Base-by-base conservation (phyloP, 2,329 filamentous ascomycete species). In the Coleophoma eucalyptorum region DNA sequence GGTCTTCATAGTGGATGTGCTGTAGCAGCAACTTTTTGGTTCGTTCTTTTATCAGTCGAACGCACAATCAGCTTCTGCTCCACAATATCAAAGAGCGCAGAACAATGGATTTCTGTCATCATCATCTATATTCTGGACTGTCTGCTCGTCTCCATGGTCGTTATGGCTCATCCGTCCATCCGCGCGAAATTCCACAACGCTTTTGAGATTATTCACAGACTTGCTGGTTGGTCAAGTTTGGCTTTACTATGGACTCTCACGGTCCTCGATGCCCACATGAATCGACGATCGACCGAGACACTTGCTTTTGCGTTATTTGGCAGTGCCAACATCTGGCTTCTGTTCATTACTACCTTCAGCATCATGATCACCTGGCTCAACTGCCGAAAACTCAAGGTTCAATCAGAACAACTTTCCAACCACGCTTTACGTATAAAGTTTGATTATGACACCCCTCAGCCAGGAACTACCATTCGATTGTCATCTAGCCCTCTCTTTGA, bases 351-450 rank as follows among this genome's bases (percentile, higher is more conserved):
- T 38, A 89, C 87, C 1, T 59, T 76, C 40, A 78, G 85, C 57
- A 77, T 91, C 55, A 72, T 86, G 44, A 82, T 85, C 49, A 87
- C 89, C 2, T 93, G 89, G 88, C 65, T 87, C 4, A 77, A 80
- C 51, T 78, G 92, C 18, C 81, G 86, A 50, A 83, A 79, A 57
- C 83, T 88, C 51, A 70, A 73, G 10, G 85, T 91, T 56, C 71
- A 77, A n/a, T 74, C 84, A 8, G 83, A 89, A 62, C 70, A 75
- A 5, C 79, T 93, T 19, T 92, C 88, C 0, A 67, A 77, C 20
- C 88, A 91, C 69, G 88, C 87, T 43, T 72, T 88, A 35, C 80
- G 84, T 43, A 78, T 93, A 32, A 80, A 86, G 63, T 87, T 90
- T 60, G 72, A 76, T 62, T 83, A 87, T 67, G 77, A 79, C 13